These are phyloP conservation scores for Naegleria lovaniensis DNA, from an alignment of 208 protist genomes.

Conservation along the genomic window DNA sequence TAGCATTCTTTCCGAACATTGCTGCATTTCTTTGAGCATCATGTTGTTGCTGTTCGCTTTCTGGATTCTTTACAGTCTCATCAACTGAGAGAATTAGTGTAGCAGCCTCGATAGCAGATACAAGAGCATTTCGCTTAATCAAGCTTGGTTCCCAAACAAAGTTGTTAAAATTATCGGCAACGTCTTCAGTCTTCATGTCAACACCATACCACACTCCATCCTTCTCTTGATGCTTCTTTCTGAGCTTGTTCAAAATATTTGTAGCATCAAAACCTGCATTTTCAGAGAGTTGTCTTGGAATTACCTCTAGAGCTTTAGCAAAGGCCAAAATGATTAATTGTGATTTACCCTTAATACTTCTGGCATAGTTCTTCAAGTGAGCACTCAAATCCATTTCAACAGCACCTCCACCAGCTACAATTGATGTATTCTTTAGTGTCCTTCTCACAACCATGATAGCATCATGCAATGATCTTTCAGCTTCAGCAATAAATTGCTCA, in stretches of 20 bases:
- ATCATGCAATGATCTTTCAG: constrained; percentile 99
- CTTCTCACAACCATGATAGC: constrained; percentile 98
- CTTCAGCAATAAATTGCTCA: constrained; percentile 99
- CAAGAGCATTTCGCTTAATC: constrained; percentile 97
- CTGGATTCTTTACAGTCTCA: constrained; percentile 94
- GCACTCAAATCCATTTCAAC: constrained; percentile 99
- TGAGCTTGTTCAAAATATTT: constrained; percentile 98
- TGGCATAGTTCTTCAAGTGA: constrained; percentile 87
- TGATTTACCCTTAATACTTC: constrained; percentile 94
- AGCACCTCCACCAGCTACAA: constrained; percentile 98
- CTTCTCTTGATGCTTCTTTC: constrained; percentile 86
- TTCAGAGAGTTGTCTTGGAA: constrained; percentile 95
- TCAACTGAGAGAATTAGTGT: constrained; percentile 99
- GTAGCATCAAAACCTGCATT: constrained; percentile 99
- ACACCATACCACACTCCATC: constrained; percentile 90
- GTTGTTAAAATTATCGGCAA: constrained; percentile 91
- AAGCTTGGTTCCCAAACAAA: constrained; percentile 98
- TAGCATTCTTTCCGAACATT: too few species aligned
- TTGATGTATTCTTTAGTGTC: constrained; percentile 86
- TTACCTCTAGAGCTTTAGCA: constrained; percentile 98
- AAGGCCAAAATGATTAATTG: constrained; percentile 97
- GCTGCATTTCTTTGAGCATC: not conserved
- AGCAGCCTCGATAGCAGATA: constrained; percentile 97
- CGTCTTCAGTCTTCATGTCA: constrained; percentile 93
- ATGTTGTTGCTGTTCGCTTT: constrained; percentile 57